phyloP scores from a whole-genome alignment of 345 rosid species.

The Murraya koenigii region DNA sequence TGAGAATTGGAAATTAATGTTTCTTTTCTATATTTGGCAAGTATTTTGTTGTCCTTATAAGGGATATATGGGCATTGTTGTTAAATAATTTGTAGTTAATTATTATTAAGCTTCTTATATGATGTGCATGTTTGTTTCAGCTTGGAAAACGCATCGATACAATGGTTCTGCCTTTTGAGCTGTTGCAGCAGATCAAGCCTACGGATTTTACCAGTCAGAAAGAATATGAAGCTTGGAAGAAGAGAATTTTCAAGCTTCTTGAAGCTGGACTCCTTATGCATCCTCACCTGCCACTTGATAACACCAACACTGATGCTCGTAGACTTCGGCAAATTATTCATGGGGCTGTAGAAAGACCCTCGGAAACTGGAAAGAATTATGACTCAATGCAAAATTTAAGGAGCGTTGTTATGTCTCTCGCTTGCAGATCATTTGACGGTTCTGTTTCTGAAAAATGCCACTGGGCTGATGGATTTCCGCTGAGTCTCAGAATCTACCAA shows the following conservation, averaged over 20 bases:
- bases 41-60: no score
- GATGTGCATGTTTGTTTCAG: slow-evolving; percentile 41
- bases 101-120: slow-evolving; percentile 3
- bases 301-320: slow-evolving; percentile 44
- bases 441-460: slow-evolving; percentile 65
- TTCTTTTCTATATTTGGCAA: neutral
- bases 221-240: slow-evolving; percentile 82
- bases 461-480: slow-evolving; percentile 92
- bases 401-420: slow-evolving; percentile 63
- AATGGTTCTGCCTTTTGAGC: slow-evolving; percentile 83
- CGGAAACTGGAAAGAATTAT: slow-evolving; percentile 65
- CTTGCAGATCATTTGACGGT: slow-evolving; percentile 59
- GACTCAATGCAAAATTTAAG: slow-evolving; percentile 73
- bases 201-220: slow-evolving; percentile 69
- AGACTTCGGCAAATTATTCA: slow-evolving; percentile 55
- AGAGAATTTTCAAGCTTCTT: slow-evolving; percentile 74
- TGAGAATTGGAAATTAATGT: neutral
- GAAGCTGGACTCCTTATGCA: slow-evolving; percentile 85
- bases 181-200: slow-evolving; percentile 75
- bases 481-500: slow-evolving; percentile 74
- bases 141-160: slow-evolving; percentile 82
- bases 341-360: slow-evolving; percentile 55
- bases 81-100: neutral
- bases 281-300: slow-evolving; percentile 62
- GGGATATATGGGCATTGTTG: neutral